Conservation (phyloP, 441 rosid species). For the Gossypium lobatum region DNA sequence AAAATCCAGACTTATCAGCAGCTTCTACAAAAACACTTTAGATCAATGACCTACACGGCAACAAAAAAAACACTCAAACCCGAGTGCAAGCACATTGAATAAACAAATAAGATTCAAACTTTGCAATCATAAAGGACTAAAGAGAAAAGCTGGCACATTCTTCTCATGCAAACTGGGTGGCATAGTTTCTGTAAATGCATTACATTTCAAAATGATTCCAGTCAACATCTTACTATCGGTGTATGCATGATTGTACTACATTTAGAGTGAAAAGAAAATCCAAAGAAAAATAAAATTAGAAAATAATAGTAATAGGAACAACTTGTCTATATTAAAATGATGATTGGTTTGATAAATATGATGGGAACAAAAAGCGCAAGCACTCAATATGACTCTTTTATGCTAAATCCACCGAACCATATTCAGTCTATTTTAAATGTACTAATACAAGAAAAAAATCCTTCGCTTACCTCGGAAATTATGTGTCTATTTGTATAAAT, state of each 20-base stretch:
- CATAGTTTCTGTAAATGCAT: not conserved
- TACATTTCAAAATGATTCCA: not conserved
- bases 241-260: not conserved
- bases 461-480: not conserved
- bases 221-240: not conserved
- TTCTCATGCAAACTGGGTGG: not conserved
- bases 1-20: not conserved
- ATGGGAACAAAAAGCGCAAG: not conserved
- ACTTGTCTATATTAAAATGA: not conserved
- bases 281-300: not conserved
- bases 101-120: not conserved
- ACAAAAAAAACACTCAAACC: slow-evolving; percentile 4
- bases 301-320: not conserved
- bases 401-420: not conserved
- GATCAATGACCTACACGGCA: slow-evolving; percentile 8
- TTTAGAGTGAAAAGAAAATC: not conserved
- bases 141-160: not conserved
- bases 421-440: not conserved
- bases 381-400: not conserved
- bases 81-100: not conserved
- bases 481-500: not conserved
- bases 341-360: not conserved
- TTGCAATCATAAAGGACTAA: not conserved
- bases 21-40: not conserved
- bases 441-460: not conserved